A percentile compares a stretch with the other conserved stretches of the same genome.
phyloP scores from a whole-genome alignment of 371 early-diverging fungal genomes.

The Mortierella sp. region DNA sequence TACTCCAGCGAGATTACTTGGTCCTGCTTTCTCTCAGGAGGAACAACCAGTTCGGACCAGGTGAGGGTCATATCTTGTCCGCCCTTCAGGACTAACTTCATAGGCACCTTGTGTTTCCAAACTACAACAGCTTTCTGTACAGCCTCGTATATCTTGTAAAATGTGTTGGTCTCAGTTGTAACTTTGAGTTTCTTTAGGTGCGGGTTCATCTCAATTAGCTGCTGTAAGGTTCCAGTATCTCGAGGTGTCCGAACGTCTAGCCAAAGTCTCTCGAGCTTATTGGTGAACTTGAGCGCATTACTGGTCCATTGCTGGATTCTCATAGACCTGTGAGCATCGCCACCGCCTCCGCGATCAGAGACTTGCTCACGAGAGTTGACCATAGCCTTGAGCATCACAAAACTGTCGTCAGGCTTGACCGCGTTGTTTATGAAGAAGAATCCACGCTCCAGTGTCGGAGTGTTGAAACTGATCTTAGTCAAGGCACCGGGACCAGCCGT shows the following conservation, averaged over 20 bases:
- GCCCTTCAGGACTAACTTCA: slow-evolving; percentile 13
- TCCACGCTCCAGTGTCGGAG: slow-evolving; percentile 25
- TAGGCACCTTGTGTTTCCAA: slow-evolving; percentile 1
- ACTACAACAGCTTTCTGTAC: slow-evolving; percentile 9
- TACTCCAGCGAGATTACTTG: slow-evolving; percentile 13
- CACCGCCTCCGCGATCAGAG: slow-evolving; percentile 3
- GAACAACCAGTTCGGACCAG: slow-evolving; percentile 16
- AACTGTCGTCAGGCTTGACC: slow-evolving; percentile 12
- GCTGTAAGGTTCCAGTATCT: slow-evolving; percentile 13
- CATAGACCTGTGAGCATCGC: slow-evolving; percentile 16
- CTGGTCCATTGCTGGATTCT: slow-evolving; percentile 21
- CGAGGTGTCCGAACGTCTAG: slow-evolving; percentile 21
- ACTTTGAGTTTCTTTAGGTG: slow-evolving; percentile 17
- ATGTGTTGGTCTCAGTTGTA: slow-evolving; percentile 15
- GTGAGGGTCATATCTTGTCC: slow-evolving; percentile 12
- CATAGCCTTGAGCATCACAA: slow-evolving; percentile 21
- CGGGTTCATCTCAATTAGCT: slow-evolving; percentile 24
- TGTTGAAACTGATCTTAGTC: slow-evolving; percentile 26
- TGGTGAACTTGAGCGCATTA: slow-evolving; percentile 11
- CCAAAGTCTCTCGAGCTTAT: slow-evolving; percentile 26
- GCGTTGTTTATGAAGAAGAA: slow-evolving; percentile 20
- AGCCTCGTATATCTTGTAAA: slow-evolving; percentile 25
- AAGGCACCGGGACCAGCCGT: slow-evolving; percentile 12
- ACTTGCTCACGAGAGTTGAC: slow-evolving; percentile 21
- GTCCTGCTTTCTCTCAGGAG: slow-evolving; percentile 13